Evolutionary conservation across 176 grass and related monocot genomes (phyloP), one percentile per base, ranked within the genome.

Genomic region (Phoenix dactylifera): DNA sequence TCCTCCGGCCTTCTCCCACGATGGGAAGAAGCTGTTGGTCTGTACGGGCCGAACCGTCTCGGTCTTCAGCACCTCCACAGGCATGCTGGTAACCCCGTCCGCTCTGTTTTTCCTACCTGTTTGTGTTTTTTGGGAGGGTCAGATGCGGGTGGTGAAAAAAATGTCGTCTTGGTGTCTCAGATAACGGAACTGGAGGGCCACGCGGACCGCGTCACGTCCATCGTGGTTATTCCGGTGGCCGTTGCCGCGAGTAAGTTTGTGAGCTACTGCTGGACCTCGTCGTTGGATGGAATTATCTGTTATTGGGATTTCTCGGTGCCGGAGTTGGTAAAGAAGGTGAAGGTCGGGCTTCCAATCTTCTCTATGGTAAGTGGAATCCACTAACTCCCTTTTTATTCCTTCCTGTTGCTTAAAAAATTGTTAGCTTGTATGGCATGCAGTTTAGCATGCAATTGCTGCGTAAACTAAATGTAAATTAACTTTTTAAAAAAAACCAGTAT

Each of bases 111-210:
- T 5, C 18, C n/a, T 24, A 59, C 48, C 4, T 24, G 7, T 53
- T 22, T 30, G 4, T 18, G 3, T 5, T n/a, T 32, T 35, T 60
- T 18, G 2, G 4, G 14, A 6, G 22, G 25, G n/a, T 15, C 15
- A 6, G 18, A 17, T 20, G 24, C 26, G 18, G 4, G 26, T 55
- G 1, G 51, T 63, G 18, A 22, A 39, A 48, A 73, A 73, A 63
- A 44, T 30, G 28, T 3, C 5, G 49, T 56, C 20, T 59, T 66
- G 25, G 22, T 65, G 22, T 53, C 22, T 48, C 65, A 87, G 86
- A 76, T 89, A 15, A 73, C 81, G 60, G 93, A 98, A 78, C 76
- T 98, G 78, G 84, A 85, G 72, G 93, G 87, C 7, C 93, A 98
- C 78, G 80, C 80, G 48, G 84, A 73, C 39, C 65, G 81, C 17